phyloP scores from a whole-genome alignment of 2,329 filamentous ascomycete genomes.

The Lasiodiplodia hormozganensis region DNA sequence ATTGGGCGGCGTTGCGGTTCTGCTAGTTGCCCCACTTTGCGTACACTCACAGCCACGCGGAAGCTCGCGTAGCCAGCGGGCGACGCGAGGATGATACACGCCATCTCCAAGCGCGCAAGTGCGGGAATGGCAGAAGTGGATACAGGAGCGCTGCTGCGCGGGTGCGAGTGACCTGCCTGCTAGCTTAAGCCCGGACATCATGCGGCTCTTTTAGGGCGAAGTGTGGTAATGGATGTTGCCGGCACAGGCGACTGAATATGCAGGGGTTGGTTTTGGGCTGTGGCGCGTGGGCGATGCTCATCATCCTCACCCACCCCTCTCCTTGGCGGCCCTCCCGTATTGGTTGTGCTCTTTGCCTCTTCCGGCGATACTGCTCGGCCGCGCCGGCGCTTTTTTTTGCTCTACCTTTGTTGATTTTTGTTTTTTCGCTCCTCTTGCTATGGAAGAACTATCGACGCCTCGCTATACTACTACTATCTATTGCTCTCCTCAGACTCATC shows the following conservation, averaged over 20 bases:
- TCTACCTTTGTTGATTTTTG: too few relatives aligned
- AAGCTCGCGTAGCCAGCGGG: too few relatives aligned
- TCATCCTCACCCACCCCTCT: too few relatives aligned
- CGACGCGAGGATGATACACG: background rate
- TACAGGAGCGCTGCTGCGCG: background rate
- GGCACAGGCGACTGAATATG: background rate
- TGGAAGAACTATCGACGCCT: too few relatives aligned
- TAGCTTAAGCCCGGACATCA: background rate
- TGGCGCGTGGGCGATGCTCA: background rate
- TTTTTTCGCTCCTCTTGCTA: too few relatives aligned
- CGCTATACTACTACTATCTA: too few relatives aligned
- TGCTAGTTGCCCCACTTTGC: too few relatives aligned
- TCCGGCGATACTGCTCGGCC: too few relatives aligned
- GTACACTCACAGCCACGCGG: background rate
- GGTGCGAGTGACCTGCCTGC: background rate
- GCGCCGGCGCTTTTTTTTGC: too few relatives aligned
- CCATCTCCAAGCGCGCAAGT: background rate
- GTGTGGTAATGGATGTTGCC: background rate
- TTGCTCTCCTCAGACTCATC: too few relatives aligned
- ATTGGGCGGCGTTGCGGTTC: background rate
- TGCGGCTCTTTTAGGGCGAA: constrained; percentile 3
- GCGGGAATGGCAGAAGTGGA: background rate
- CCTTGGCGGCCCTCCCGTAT: too few relatives aligned
- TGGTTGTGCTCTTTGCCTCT: too few relatives aligned
- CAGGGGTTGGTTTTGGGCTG: background rate